phyloP scores from a whole-genome alignment of 164 flowering plant genomes.

The Annona cherimola region DNA sequence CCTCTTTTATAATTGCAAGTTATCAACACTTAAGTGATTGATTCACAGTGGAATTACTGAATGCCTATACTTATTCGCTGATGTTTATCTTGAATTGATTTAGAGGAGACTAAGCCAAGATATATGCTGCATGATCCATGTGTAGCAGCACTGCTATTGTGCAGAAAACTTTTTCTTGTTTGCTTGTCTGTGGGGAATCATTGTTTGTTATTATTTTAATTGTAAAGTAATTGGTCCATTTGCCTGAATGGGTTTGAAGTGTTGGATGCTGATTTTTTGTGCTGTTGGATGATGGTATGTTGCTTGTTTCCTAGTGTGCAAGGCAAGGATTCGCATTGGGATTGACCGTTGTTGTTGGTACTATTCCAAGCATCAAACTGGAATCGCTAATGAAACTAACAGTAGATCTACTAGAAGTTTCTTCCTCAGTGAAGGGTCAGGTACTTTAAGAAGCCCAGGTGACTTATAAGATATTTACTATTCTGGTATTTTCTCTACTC shows the following conservation, averaged over 20 bases:
- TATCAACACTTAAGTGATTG: no score
- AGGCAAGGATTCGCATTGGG: constrained; percentile 96
- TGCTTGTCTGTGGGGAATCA: no score
- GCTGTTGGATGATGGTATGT: constrained; percentile 1
- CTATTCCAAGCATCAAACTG: constrained; percentile 45
- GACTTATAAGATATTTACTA: not conserved
- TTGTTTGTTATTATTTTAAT: no score
- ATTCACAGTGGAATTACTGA: no score
- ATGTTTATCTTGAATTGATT: not conserved
- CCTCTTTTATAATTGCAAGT: not conserved
- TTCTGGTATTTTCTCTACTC: not conserved
- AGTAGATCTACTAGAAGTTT: constrained; percentile 54
- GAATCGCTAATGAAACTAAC: constrained; percentile 69
- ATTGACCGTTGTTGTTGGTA: constrained; percentile 44
- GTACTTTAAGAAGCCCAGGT: constrained; percentile 24
- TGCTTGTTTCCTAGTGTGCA: constrained; percentile 70
- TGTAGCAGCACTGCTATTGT: no score
- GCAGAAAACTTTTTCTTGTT: no score
- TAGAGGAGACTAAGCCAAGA: no score
- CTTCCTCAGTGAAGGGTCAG: constrained; percentile 99
- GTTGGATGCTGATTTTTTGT: constrained; percentile 6
- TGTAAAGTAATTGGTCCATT: not conserved
- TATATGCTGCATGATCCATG: no score
- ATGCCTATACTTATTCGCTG: no score
- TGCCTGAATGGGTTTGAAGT: not conserved